A percentile compares a stretch with the other conserved stretches of the same genome.
Evolutionary conservation across 768 basidiomycete species (phyloP).

Genomic region (Amanita inopinata): DNA sequence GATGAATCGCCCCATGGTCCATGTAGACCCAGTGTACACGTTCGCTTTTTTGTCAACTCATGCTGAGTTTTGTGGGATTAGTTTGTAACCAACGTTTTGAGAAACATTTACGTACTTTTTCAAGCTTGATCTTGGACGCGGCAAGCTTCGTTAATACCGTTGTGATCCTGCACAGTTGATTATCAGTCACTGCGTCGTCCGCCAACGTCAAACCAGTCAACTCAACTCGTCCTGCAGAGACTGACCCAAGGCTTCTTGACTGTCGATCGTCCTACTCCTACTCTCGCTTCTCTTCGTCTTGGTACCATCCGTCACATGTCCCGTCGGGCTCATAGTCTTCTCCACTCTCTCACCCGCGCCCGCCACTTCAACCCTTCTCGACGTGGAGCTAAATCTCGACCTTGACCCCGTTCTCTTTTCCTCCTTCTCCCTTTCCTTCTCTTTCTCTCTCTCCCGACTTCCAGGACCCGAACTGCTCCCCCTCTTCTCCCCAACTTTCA

Average conservation of each 20-base stretch:
- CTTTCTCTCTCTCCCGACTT: conserved; percentile 18
- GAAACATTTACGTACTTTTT: conserved; percentile 45
- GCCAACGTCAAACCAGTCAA: background rate
- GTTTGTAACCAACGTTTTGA: background rate
- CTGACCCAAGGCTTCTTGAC: conserved; percentile 28
- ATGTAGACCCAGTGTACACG: conserved; percentile 7
- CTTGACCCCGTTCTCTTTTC: conserved; percentile 35
- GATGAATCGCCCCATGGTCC: conserved; percentile 38
- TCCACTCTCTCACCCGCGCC: conserved; percentile 14
- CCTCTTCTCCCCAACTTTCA: conserved; percentile 50
- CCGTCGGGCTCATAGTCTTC: conserved; percentile 8
- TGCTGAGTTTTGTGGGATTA: conserved; percentile 10
- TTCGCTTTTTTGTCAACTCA: conserved; percentile 7
- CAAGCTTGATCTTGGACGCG: conserved; percentile 69
- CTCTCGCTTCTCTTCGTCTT: conserved; percentile 40
- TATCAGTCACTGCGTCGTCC: background rate
- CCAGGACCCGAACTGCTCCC: conserved; percentile 49
- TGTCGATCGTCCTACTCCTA: conserved; percentile 25
- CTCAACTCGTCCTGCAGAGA: conserved; percentile 64
- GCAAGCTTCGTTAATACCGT: conserved; percentile 58
- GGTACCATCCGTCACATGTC: conserved; percentile 8
- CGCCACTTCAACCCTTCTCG: conserved; percentile 21
- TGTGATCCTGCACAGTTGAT: conserved; percentile 49
- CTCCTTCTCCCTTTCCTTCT: conserved; percentile 14
- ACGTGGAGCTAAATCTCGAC: conserved; percentile 37